Percentiles rank a stretch among this genome's conserved stretches.
Evolutionary conservation across 2,329 filamentous ascomycete species (phyloP).

Genomic region (Dactylellina drechsleri): DNA sequence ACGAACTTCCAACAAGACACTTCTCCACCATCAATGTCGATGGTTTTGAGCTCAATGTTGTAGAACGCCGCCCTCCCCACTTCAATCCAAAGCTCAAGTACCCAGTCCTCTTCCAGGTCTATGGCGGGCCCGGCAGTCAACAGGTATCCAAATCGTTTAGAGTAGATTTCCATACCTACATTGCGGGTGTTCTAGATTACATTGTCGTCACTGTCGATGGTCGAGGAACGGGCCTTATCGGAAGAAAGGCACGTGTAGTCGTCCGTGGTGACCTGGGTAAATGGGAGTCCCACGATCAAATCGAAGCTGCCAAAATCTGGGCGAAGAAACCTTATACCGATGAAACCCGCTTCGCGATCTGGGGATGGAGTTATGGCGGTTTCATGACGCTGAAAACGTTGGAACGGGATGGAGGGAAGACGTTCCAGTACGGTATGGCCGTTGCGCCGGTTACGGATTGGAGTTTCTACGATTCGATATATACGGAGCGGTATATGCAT

Average conservation of each 20-base stretch:
- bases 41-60: conserved; percentile 75
- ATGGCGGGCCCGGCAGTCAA: conserved; percentile 94
- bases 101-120: conserved; percentile 92
- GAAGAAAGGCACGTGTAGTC: conserved; percentile 81
- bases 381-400: conserved; percentile 96
- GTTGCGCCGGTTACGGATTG: conserved; percentile 99
- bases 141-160: conserved; percentile 80
- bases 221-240: conserved; percentile 89
- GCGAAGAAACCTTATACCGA: conserved; percentile 85
- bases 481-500: conserved; percentile 97
- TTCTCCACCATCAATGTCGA: conserved; percentile 89
- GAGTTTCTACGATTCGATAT: conserved; percentile 92
- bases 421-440: conserved; percentile 96
- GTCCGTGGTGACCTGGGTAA: conserved; percentile 85
- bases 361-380: conserved; percentile 98
- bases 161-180: conserved; percentile 89
- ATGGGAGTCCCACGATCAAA: conserved; percentile 89
- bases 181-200: conserved; percentile 86
- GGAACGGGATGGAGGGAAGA: conserved; percentile 86
- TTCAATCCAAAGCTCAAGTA: conserved; percentile 87
- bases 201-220: conserved; percentile 95
- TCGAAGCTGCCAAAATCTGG: conserved; percentile 87
- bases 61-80: conserved; percentile 89
- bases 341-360: conserved; percentile 82
- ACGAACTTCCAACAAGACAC: conserved; percentile 82